Evolutionary conservation across 345 rosid genomes (phyloP).

Genomic region (Hibiscus tridactylites): DNA sequence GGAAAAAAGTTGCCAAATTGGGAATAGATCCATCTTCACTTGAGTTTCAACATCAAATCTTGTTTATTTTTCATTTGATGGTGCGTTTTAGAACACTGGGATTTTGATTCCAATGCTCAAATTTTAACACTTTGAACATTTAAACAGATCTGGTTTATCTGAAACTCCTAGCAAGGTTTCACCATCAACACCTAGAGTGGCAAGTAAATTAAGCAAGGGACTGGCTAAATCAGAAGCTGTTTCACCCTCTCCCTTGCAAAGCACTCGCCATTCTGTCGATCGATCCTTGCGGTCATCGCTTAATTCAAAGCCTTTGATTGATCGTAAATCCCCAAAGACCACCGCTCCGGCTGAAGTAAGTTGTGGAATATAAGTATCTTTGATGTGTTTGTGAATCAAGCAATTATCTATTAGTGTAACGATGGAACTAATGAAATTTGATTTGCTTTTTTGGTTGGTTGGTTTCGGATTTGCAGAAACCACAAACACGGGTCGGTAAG

Average conservation of each 20-base stretch:
- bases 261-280: background rate
- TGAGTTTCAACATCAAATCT: background rate
- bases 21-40: background rate
- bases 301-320: background rate
- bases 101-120: background rate
- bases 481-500: background rate
- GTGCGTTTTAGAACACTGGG: background rate
- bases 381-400: background rate
- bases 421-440: slow-evolving; percentile 3
- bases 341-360: background rate
- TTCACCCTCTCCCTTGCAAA: background rate
- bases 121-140: background rate
- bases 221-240: background rate
- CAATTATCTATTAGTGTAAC: background rate
- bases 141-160: background rate
- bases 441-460: slow-evolving; percentile 10
- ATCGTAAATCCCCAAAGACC: background rate
- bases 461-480: background rate
- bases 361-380: background rate
- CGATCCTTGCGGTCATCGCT: background rate
- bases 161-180: background rate
- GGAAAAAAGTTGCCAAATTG: background rate
- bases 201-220: background rate
- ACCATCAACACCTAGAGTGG: background rate
- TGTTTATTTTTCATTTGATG: background rate